Conservation (phyloP, 148 eudicot species). For the Limonium bicolor region DNA sequence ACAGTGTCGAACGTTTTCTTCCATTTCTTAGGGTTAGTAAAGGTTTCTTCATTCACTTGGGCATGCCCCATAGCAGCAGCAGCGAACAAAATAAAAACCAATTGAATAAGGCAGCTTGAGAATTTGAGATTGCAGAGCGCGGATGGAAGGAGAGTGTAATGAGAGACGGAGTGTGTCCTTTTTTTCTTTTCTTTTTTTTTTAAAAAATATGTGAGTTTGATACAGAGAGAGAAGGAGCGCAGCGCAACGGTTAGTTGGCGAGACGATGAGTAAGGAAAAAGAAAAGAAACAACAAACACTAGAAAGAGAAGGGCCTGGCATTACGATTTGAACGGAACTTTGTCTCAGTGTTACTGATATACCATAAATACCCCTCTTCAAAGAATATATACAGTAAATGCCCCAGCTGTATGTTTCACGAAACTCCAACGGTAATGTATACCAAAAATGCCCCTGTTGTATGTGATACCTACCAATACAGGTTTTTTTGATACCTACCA, state of each 20-base stretch:
- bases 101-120: not conserved
- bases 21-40: constrained; percentile 28
- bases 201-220: too few relatives aligned
- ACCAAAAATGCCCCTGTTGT: too few relatives aligned
- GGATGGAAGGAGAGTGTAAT: too few relatives aligned
- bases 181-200: too few relatives aligned
- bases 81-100: constrained; percentile 3
- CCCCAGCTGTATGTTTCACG: too few relatives aligned
- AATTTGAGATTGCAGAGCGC: not conserved
- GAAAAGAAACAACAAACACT: too few relatives aligned
- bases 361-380: constrained; percentile 5
- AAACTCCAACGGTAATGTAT: too few relatives aligned
- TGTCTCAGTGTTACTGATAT: not conserved
- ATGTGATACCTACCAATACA: too few relatives aligned
- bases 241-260: constrained; percentile 1
- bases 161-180: too few relatives aligned
- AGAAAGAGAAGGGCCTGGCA: too few relatives aligned
- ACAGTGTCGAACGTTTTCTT: constrained; percentile 22
- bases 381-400: too few relatives aligned
- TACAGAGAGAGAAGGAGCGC: not conserved
- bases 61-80: constrained; percentile 18
- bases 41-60: constrained; percentile 4
- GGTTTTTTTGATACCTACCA: too few relatives aligned
- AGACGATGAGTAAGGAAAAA: not conserved
- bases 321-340: not conserved